Percentiles rank a stretch among this genome's conserved stretches.
Conservation (phyloP, 2,329 filamentous ascomycete species). For the Pseudocercospora pini-densiflorae region DNA sequence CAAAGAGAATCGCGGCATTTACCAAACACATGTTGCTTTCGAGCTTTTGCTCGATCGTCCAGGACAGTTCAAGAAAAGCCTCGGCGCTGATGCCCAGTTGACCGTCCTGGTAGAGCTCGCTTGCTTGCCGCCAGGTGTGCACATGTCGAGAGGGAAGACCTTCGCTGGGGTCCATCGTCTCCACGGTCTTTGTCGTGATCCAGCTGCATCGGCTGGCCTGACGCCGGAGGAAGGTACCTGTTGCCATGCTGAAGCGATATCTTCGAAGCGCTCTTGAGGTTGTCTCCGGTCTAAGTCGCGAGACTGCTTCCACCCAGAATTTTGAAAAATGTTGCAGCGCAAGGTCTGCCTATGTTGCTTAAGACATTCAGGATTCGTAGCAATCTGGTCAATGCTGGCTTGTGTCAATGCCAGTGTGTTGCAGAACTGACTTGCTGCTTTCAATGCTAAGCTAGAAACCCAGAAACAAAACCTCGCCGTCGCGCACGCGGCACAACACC, state of each 20-base stretch:
- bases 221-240: neutral
- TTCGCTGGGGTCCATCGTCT: neutral
- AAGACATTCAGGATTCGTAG: neutral
- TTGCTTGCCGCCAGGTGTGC: conserved; percentile 37
- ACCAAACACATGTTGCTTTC: conserved; percentile 27
- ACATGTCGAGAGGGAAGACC: conserved; percentile 26
- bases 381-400: neutral
- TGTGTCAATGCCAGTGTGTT: neutral
- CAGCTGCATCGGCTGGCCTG: neutral
- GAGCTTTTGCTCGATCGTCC: conserved; percentile 11
- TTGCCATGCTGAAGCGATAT: neutral
- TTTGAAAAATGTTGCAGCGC: neutral
- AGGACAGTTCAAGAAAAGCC: conserved; percentile 29
- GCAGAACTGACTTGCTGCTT: neutral
- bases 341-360: neutral
- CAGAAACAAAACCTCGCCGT: too few species aligned
- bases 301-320: too few species aligned
- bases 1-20: conserved; percentile 35
- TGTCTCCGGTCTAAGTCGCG: too few species aligned
- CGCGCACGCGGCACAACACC: neutral
- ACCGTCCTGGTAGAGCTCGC: conserved; percentile 35
- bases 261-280: neutral
- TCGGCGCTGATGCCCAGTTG: conserved; percentile 35
- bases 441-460: neutral
- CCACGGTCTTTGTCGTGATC: neutral